Evolutionary conservation across 495 filamentous ascomycete genomes (phyloP).

Genomic region (Penicillium riverlandense): DNA sequence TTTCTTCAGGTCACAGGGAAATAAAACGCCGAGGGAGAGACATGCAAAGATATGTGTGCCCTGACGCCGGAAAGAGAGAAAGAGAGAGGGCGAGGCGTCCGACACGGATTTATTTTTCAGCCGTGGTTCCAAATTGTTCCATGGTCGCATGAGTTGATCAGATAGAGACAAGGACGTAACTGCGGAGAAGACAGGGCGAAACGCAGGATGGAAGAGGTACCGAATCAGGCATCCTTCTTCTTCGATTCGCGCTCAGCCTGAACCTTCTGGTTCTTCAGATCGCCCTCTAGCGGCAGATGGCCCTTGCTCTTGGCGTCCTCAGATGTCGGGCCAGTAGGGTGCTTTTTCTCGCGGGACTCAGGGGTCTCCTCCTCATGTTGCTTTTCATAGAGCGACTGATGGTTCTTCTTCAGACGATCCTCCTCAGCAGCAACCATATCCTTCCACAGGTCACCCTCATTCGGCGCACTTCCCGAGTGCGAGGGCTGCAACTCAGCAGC

Average conservation of each 20-base stretch:
- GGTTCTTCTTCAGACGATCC: conserved; percentile 52
- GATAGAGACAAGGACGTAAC: no score
- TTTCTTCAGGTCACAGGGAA: not conserved
- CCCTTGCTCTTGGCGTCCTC: not conserved
- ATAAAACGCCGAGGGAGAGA: conserved; percentile 8
- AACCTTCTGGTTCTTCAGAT: not conserved
- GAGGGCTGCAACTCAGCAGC: conserved; percentile 57
- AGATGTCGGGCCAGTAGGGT: not conserved
- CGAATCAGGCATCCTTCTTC: not conserved
- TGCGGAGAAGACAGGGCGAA: no score
- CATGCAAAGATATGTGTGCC: conserved; percentile 10
- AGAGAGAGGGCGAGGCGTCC: no score
- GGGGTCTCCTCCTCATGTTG: conserved; percentile 10
- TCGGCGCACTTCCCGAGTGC: conserved; percentile 49
- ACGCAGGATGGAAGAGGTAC: no score
- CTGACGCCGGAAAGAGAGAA: not conserved
- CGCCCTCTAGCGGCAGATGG: not conserved
- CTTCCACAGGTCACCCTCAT: conserved; percentile 81
- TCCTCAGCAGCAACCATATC: conserved; percentile 80
- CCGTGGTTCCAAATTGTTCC: no score
- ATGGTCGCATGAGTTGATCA: no score
- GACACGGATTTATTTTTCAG: no score
- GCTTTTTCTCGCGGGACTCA: not conserved
- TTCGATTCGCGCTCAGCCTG: conserved; percentile 7
- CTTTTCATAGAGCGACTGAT: conserved; percentile 36